Evolutionary conservation across 306 rosid species (phyloP).

Genomic region (Malus orientalis): DNA sequence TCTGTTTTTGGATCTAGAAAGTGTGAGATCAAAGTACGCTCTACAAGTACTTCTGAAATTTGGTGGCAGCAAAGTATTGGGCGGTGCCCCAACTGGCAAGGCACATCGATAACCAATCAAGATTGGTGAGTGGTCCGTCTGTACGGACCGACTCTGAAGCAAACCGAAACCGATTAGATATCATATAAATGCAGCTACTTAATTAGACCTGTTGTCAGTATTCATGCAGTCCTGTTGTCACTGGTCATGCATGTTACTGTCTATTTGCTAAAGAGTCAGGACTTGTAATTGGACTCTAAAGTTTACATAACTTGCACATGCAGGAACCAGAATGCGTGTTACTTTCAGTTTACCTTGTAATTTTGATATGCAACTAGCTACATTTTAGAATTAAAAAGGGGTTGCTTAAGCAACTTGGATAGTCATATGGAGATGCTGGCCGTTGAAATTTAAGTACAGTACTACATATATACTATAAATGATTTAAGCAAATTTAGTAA

Average conservation of each 20-base stretch:
- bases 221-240: background rate
- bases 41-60: background rate
- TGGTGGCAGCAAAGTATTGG: background rate
- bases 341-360: background rate
- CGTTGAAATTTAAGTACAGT: too few relatives aligned
- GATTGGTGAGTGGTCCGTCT: too few relatives aligned
- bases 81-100: conserved; percentile 7
- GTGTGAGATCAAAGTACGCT: too few relatives aligned
- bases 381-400: too few relatives aligned
- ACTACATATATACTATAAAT: too few relatives aligned
- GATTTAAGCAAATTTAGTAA: too few relatives aligned
- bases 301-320: background rate
- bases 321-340: background rate
- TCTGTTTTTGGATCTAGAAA: background rate
- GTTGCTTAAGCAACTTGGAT: too few relatives aligned
- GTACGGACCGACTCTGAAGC: background rate
- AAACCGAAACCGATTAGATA: background rate
- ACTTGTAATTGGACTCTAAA: background rate
- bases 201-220: background rate
- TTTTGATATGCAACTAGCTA: background rate
- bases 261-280: background rate
- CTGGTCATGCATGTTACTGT: background rate
- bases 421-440: too few relatives aligned
- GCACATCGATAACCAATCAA: background rate
- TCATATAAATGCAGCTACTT: too few relatives aligned